Base-by-base conservation (phyloP, 371 early-diverging fungal genomes). In the Rhizopus arrhizus region DNA sequence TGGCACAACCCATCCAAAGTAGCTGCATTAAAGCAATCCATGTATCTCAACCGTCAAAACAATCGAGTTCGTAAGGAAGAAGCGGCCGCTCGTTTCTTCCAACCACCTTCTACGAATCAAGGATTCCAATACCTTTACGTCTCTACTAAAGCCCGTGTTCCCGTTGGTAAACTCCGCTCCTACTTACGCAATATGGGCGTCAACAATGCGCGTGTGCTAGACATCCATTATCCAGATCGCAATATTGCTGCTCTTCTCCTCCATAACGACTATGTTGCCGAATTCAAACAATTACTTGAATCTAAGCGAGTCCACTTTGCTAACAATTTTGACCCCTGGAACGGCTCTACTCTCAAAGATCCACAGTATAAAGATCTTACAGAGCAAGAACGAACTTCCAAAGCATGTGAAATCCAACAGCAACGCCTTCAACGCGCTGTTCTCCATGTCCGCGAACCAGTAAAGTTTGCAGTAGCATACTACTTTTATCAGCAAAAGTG, bases 91-190 rank as follows among this genome's bases (percentile, higher is more conserved):
- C 58, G 54, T 12, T 16, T 32, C 13, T 58, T 58, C 32, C 58
- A 57, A 32, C 51, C 12, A 32, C 42, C 43, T 7, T 51, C 49
- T 35, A 34, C 22, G 16, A 64, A 36, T 11, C 59, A 58, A 40
- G 59, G 59, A 6, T 64, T 64, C 50, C 41, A 58, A 50, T 59
- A 59, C 42, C 29, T 64, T 15, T 59, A 64, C 38, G 10, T 59
- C 16, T 42, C 55, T 5, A 50, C 52, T n/a, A 49, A 48, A 28
- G 40, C 58, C 31, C 48, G 52, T 28, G 31, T 51, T 15, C 52
- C 52, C 31, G 35, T 51, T 15, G 52, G 52, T 34, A 51, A 51
- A 34, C 52, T 51, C 34, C 52, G 52, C 35, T 29, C 35, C 16
- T 28, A 10, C 33, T 15, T 51, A 16, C 2, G 52, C 16, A 15